Base-by-base conservation (phyloP, 2,329 filamentous ascomycete genomes). In the Trichoderma polysporum region DNA sequence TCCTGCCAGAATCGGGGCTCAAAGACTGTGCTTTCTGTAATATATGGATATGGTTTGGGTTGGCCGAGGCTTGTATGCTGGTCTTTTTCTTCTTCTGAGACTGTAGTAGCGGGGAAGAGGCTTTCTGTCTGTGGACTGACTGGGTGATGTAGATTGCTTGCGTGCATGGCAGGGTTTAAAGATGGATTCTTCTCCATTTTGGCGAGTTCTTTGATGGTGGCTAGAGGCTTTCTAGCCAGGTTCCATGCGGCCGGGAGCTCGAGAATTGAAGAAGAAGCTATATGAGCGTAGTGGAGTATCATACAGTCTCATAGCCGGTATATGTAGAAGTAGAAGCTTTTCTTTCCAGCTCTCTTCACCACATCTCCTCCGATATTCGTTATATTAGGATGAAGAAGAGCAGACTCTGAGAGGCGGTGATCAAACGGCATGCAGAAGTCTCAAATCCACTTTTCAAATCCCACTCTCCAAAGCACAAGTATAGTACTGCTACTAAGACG, bases 1-100 rank as follows among this genome's bases (percentile, higher is more conserved):
- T 73, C 70, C 13, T 70, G 74, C 77, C 79, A 81, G n/a, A 81
- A 76, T 0, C 61, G 53, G 17, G 75, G 73, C 17, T 75, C 70
- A n/a, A 79, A 77, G 66, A 74, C 72, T 2, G 41, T 50, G 58
- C 39, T 67, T 22, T 50, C 27, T 7, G 50, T 29, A 15, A 67
- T 35, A 19, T 10, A 19, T 62, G 49, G 22, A 22, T 39, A 17
- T 4, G 31, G 15, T 13, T 29, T 15, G 10, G 12, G 37, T 25
- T 49, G 31, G 12, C 19, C 22, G 45, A 49, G 15, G 29, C 15
- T 8, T 27, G 5, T n/a, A 9, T 37, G 19, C 13, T 17, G 25
- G 8, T 17, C 29, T 19, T 35, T 35, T 7, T 50, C 41, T 19
- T 22, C 13, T 9, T 4, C 31, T 15, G 29, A 9, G 15, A 7